Base-by-base conservation (phyloP, 208 protist genomes). In the Acanthamoeba royreba region DNA sequence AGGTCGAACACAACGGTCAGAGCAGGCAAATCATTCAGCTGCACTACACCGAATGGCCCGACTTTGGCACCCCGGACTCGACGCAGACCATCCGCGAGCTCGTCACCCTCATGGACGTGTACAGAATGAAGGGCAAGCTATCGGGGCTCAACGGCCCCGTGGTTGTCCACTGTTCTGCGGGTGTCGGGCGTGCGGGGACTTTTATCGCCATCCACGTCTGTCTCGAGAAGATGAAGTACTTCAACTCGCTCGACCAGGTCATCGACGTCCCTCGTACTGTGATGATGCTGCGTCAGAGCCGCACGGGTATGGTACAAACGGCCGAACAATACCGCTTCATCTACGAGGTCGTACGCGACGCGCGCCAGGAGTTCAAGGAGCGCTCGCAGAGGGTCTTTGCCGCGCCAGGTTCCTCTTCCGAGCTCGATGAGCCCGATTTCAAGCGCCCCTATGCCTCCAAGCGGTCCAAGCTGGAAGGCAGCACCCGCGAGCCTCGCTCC, bases 191-290 rank as follows among this genome's bases (percentile, higher is more conserved):
- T 28, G 55, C 77, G 31, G 92, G 92, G 55, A 94, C 92, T 33
- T 94, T 94, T 33, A 43, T 90, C 15, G 85, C 81, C 33, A 45
- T 81, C 8, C 81, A 88, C 42, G 63, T 93, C 47, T 91, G 55
- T 66, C 79, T 92, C 63, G 86, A 92, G 58, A 69, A 77, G 52
- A 72, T 94, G 47, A 94, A 94, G 74, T 92, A 79, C 40, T 90
- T 47, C 53, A 90, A 90, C 49, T 90, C 83, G 83, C 53, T 90
- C 52, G 83, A 90, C 49, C 83, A 90, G 52, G 74, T 85, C 9
- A 90, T 90, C 83, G 53, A 90, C 25, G 31, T 90, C 31, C 83
- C 83, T 22, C 83, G 53, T 8, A 90, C 83, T 3, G 83, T 90
- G 17, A 58, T 90, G 46, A 25, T 90, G 58, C 61, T 92, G 8